phyloP scores from a whole-genome alignment of 2,329 filamentous ascomycete genomes.

The Aspergillus brasiliensis region DNA sequence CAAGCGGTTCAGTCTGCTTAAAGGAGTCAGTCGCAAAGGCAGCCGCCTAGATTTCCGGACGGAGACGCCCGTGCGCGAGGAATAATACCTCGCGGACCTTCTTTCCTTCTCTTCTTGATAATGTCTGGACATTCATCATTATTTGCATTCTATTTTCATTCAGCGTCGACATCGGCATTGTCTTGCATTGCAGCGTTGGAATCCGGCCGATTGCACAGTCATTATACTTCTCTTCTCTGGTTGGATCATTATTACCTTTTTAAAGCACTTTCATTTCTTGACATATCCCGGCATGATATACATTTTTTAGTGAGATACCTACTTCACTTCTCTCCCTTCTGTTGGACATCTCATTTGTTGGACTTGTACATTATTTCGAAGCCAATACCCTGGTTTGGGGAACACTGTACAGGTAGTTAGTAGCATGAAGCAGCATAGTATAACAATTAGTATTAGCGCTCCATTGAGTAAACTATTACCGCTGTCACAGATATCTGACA shows the following conservation, averaged over 20 bases:
- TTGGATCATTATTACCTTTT: conserved; percentile 8
- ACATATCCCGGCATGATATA: conserved; percentile 7
- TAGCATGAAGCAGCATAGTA: too few relatives aligned
- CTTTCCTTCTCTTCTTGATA: conserved; percentile 22
- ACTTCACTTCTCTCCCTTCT: conserved; percentile 1
- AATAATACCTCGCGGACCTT: conserved; percentile 31
- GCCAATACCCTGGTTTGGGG: not conserved
- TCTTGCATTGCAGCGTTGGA: conserved; percentile 23
- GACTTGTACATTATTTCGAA: not conserved
- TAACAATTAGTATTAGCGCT: too few relatives aligned
- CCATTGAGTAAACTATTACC: too few relatives aligned
- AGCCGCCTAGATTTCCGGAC: conserved; percentile 56
- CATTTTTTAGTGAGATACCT: conserved; percentile 8
- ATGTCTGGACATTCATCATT: conserved; percentile 29
- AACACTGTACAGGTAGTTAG: not conserved
- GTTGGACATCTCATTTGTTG: not conserved
- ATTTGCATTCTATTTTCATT: conserved; percentile 12
- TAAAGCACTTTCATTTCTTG: conserved; percentile 10
- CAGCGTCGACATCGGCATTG: conserved; percentile 6
- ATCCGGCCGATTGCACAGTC: conserved; percentile 10
- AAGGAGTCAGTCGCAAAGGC: conserved; percentile 67
- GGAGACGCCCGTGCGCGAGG: conserved; percentile 36
- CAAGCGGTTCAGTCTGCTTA: conserved; percentile 77
- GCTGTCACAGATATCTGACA: too few relatives aligned
- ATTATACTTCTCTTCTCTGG: conserved; percentile 12